phyloP scores from a whole-genome alignment of 257 asterid species.

The Penstemon barbatus region DNA sequence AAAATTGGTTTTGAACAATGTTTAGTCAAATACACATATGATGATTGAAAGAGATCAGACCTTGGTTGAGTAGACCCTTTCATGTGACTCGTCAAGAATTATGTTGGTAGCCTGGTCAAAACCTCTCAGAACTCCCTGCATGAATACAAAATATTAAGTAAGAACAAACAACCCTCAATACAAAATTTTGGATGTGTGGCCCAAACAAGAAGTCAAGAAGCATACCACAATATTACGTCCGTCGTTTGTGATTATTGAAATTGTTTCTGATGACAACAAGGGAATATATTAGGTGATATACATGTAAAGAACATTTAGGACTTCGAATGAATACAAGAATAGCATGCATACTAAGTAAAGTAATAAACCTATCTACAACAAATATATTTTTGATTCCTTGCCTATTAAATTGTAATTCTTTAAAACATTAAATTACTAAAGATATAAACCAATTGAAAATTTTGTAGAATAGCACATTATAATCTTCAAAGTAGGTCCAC shows the following conservation, averaged over 20 bases:
- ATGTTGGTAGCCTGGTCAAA: conserved; percentile 96
- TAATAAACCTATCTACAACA: not conserved
- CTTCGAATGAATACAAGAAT: not conserved
- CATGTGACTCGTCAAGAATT: conserved; percentile 97
- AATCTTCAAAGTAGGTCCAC: not conserved
- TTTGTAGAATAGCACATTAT: not conserved
- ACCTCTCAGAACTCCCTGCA: conserved; percentile 89
- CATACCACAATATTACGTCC: conserved; percentile 95
- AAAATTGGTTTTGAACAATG: not conserved
- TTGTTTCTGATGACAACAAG: conserved; percentile 55
- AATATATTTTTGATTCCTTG: not conserved
- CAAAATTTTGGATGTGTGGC: not conserved
- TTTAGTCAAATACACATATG: not conserved
- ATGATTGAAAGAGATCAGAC: conserved; percentile 37
- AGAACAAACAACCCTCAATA: not conserved
- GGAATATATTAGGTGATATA: conserved; percentile 23
- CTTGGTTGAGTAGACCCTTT: conserved; percentile 97
- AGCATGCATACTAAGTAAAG: not conserved
- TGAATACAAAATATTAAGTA: conserved; percentile 24
- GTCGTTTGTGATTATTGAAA: conserved; percentile 90
- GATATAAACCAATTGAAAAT: not conserved
- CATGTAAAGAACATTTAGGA: conserved; percentile 18
- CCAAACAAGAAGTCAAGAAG: conserved; percentile 33
- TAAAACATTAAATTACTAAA: not conserved
- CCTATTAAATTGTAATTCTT: not conserved